These are phyloP conservation scores for Serendipita sp. DNA, from an alignment of 768 basidiomycete species.

Conservation along the genomic window DNA sequence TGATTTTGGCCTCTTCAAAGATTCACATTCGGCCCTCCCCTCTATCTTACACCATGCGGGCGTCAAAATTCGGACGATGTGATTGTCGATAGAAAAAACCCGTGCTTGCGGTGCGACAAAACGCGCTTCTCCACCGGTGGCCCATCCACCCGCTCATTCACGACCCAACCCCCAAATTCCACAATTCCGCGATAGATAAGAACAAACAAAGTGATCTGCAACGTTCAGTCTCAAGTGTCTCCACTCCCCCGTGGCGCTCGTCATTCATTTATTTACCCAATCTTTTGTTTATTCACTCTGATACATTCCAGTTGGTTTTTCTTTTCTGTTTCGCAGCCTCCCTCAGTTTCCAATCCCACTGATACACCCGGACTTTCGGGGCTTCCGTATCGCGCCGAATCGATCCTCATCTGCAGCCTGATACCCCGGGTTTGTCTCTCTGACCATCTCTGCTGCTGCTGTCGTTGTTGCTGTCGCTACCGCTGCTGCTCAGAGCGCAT, in stretches of 20 bases:
- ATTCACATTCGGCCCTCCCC: not conserved
- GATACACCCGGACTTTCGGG: no score
- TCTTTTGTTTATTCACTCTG: not conserved
- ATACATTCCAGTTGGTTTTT: not conserved
- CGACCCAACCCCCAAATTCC: not conserved
- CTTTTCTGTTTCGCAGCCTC: no score
- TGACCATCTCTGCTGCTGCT: no score
- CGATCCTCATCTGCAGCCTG: no score
- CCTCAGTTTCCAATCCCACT: no score
- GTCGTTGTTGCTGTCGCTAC: no score
- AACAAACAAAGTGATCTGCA: not conserved
- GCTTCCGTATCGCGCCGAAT: no score
- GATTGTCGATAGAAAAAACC: not conserved
- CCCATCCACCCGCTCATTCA: not conserved
- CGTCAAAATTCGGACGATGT: not conserved
- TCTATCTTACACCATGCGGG: not conserved
- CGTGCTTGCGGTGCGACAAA: not conserved
- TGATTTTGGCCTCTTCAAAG: conserved; percentile 3
- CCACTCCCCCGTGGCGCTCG: not conserved
- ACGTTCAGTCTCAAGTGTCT: not conserved
- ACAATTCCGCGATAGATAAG: not conserved
- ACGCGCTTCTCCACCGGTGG: not conserved
- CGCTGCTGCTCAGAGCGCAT: no score
- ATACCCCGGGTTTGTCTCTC: no score
- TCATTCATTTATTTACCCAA: not conserved